A percentile compares a stretch with the other conserved stretches of the same genome.
Evolutionary conservation across 441 rosid species (phyloP).

Genomic region (Adansonia madagascariensis): DNA sequence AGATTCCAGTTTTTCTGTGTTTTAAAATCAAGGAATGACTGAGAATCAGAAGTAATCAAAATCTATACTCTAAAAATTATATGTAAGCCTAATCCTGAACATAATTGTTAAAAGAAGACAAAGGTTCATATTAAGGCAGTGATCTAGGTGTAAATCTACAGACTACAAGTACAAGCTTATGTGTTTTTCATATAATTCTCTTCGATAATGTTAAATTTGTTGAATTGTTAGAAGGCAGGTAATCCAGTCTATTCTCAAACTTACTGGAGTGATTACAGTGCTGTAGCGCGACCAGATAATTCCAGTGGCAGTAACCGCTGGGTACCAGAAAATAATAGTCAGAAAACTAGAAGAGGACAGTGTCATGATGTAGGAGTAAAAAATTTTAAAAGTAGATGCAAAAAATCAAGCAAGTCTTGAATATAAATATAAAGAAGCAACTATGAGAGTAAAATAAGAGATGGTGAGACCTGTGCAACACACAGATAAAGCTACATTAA

Average conservation of each 20-base stretch:
- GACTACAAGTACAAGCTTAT: not conserved
- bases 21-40: conserved; percentile 19
- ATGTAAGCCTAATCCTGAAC: conserved; percentile 4
- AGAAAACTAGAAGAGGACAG: conserved; percentile 26
- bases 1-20: conserved; percentile 97
- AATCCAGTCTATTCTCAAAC: conserved; percentile 33
- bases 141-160: not conserved
- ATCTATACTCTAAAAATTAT: not conserved
- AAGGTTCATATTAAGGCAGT: not conserved
- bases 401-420: not conserved
- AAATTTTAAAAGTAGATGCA: not conserved
- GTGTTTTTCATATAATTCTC: not conserved
- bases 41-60: conserved; percentile 21
- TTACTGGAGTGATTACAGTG: conserved; percentile 87
- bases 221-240: not conserved
- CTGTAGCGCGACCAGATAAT: conserved; percentile 95
- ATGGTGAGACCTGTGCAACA: not conserved
- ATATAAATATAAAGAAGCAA: not conserved
- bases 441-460: not conserved
- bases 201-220: not conserved
- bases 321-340: conserved; percentile 25
- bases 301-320: conserved; percentile 92
- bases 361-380: not conserved
- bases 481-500: conserved; percentile 1
- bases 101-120: not conserved